A percentile compares a stretch with the other conserved stretches of the same genome.
Conservation (phyloP, 2,329 filamentous ascomycete genomes). For the Leptographium radiaticola region DNA sequence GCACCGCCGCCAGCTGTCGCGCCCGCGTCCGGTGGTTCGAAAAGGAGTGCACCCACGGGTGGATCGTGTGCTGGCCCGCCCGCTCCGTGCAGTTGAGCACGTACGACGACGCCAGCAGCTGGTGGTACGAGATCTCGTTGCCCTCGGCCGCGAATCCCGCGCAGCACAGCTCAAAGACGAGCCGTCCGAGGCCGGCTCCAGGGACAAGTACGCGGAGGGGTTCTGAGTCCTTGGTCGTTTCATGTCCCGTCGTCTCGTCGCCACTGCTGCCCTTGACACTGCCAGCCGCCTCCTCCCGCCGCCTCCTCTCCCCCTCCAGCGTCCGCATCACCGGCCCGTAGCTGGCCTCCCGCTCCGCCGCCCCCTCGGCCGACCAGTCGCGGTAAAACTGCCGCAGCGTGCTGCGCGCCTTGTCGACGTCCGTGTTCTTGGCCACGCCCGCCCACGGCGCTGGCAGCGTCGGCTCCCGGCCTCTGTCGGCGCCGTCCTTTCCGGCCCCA, state of each 20-base stretch:
- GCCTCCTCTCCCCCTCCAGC: constrained; percentile 36
- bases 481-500: constrained; percentile 26
- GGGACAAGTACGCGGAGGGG: constrained; percentile 63
- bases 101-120: constrained; percentile 73
- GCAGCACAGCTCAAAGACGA: constrained; percentile 76
- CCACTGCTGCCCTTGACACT: neutral
- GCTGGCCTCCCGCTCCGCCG: constrained; percentile 58
- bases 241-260: neutral
- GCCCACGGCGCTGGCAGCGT: constrained; percentile 51
- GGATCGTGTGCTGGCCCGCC: constrained; percentile 56
- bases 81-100: constrained; percentile 55
- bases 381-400: constrained; percentile 89
- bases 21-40: constrained; percentile 66
- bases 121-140: constrained; percentile 95
- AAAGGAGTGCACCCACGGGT: constrained; percentile 78
- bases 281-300: no score
- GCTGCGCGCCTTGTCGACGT: constrained; percentile 83
- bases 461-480: constrained; percentile 19
- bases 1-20: constrained; percentile 62
- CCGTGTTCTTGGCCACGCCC: constrained; percentile 52
- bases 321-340: constrained; percentile 61
- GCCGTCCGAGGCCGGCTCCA: constrained; percentile 73
- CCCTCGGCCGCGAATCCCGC: constrained; percentile 67
- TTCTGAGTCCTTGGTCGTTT: neutral
- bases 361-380: constrained; percentile 79